Conservation (phyloP, 2,329 filamentous ascomycete genomes). For the Apiospora rasikravindrae region DNA sequence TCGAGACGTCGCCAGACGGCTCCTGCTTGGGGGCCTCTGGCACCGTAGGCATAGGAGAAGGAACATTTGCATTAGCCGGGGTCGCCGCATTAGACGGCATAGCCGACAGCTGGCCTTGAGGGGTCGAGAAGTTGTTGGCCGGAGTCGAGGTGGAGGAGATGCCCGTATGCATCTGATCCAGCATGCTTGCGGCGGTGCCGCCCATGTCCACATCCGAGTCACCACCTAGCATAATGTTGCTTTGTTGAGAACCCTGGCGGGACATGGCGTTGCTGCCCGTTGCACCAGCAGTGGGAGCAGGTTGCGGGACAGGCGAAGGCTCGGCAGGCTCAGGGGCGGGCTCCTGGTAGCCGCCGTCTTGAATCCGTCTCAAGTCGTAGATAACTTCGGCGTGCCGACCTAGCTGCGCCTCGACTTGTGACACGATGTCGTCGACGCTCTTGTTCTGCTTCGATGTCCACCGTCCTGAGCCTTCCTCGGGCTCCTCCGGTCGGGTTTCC, state of each 20-base stretch:
- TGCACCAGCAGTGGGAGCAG: conserved; percentile 27
- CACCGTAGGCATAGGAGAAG: conserved; percentile 49
- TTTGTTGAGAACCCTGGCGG: conserved; percentile 59
- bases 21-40: conserved; percentile 29
- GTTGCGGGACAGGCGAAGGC: conserved; percentile 26
- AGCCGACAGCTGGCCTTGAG: conserved; percentile 63
- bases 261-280: conserved; percentile 46
- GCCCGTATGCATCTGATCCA: conserved; percentile 72
- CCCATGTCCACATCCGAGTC: conserved; percentile 67
- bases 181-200: conserved; percentile 65
- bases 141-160: conserved; percentile 66
- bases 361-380: conserved; percentile 70
- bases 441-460: conserved; percentile 51
- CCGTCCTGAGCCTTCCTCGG: conserved; percentile 51
- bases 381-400: conserved; percentile 70
- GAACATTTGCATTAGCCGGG: conserved; percentile 53
- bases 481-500: conserved; percentile 60
- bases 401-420: conserved; percentile 74
- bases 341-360: conserved; percentile 79
- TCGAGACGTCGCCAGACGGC: conserved; percentile 53
- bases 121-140: conserved; percentile 63
- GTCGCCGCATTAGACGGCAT: conserved; percentile 63
- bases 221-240: conserved; percentile 64
- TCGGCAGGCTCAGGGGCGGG: conserved; percentile 53
- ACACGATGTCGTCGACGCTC: conserved; percentile 74